These are phyloP conservation scores for Streptanthus diversifolius DNA, from an alignment of 345 rosid genomes.

Conservation along the genomic window DNA sequence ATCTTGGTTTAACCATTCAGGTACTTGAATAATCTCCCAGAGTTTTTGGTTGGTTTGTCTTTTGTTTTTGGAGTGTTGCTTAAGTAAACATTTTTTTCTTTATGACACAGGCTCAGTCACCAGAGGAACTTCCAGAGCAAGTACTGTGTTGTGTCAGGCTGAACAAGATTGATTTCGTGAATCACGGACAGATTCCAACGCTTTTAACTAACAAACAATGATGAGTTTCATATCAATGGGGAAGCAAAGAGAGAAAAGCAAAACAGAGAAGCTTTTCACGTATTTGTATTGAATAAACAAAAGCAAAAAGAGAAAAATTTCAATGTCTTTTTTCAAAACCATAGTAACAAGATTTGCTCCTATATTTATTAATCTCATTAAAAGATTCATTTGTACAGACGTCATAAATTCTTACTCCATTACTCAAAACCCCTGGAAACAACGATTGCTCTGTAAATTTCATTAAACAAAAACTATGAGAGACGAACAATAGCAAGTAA, in stretches of 20 bases:
- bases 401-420: not conserved
- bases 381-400: conserved; percentile 20
- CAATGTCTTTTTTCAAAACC: conserved; percentile 1
- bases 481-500: not conserved
- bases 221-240: not conserved
- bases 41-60: not conserved
- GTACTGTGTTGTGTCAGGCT: conserved; percentile 66
- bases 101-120: conserved; percentile 63
- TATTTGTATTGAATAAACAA: conserved; percentile 19
- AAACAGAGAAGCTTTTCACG: conserved; percentile 11
- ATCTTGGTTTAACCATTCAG: conserved; percentile 84
- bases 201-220: conserved; percentile 40
- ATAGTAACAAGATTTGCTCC: conserved; percentile 17
- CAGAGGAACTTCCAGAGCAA: conserved; percentile 83
- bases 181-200: conserved; percentile 69
- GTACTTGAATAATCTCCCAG: conserved; percentile 33
- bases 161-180: conserved; percentile 66
- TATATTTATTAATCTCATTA: not conserved
- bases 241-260: conserved; percentile 4
- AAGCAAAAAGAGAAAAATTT: not conserved
- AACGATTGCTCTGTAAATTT: not conserved
- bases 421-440: not conserved
- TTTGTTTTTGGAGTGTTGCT: not conserved
- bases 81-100: not conserved
- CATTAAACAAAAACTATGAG: not conserved